Evolutionary conservation across 495 filamentous ascomycete species (phyloP), one percentile per base, ranked within the genome.

Genomic region (Aspergillus bridgeri): DNA sequence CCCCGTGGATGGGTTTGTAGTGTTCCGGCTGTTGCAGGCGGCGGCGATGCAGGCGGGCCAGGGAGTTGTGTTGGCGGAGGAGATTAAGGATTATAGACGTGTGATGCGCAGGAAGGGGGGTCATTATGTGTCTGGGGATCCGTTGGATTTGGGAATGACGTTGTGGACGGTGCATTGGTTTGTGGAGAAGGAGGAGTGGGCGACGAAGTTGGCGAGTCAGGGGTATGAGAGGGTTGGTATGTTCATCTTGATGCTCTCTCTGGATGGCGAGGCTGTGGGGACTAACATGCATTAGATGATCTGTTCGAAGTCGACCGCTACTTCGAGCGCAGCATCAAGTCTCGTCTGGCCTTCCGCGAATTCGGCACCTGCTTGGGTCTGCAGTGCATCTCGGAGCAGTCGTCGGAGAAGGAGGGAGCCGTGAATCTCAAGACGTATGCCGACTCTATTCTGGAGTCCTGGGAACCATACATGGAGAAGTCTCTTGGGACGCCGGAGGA

Each of bases 61-160:
- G 22, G 66, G 65, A 1, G 56, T 59, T 5, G 63, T 75, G 4
- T 67, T 87, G 43, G 56, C 66, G 0, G 57, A 75, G 7, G 86
- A 89, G 61, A 83, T 87, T 17, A 71, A 56, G 2, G 81, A 87
- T 58, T 89, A 88, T 61, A 64, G 69, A n/a, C 70, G 72, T 23
- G 75, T 87, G n/a, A 79, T 85, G 77, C 58, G 64, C 33, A 65
- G 69, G 0, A 80, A 79, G 52, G 79, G 77, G 1, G 74, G 75
- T 58, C 66, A 78, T 48, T 79, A 69, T 55, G 73, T 79, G 1
- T 83, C 81, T 52, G 66, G 58, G 6, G 85, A 87, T 67, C 72
- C 79, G 22, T 58, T 87, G 15, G 85, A 88, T 67, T 63, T 87
- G 53, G 86, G 86, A 0, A 87, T 88, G 85, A 79, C 83, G 6